Base-by-base conservation (phyloP, 176 grass and related monocot species). In the Triticum turgidum region DNA sequence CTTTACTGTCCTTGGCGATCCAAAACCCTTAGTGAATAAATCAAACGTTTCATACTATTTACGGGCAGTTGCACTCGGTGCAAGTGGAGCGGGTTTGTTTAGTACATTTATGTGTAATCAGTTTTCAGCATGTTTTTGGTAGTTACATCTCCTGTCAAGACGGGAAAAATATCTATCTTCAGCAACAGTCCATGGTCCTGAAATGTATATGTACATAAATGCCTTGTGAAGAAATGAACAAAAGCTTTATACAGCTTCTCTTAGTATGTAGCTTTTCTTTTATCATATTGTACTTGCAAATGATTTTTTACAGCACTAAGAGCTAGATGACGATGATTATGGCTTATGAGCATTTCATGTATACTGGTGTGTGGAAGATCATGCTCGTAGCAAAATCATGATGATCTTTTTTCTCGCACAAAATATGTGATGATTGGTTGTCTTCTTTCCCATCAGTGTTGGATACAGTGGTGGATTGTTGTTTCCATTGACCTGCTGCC, bases 111-210 rank as follows among this genome's bases (percentile, higher is more conserved):
- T 47, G 11, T 47, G 44, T 47, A 47, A 47, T 9, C 59, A 58
- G 84, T 81, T 87, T 33, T 86, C 6, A 38, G 37, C 37, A 38
- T 1, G 37, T 38, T 38, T 38, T 38, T 38, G 37, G 37, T 38
- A 38, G 1, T 38, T 38, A 38, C 37, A 7, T 38, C 37, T 38
- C 37, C 37, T 38, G 37, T 38, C 42, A 89, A 83, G 88, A 94
- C 84, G 87, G 91, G 91, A 82, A 87, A 87, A 84, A 65, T 94
- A 89, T 25, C 79, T 94, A 68, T 94, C 92, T 91, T 94, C 81
- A n/a, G 81, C 89, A 71, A 83, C 88, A 65, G 62, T 76, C 22
- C 85, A 64, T 76, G 70, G 84, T 85, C 92, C 92, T 83, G 84
- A 47, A 72, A 59, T 89, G 42, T 85, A 69, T 77, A 38, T 38